Conservation (phyloP, 2,329 filamentous ascomycete species). For the Pseudocercospora eumusae region DNA sequence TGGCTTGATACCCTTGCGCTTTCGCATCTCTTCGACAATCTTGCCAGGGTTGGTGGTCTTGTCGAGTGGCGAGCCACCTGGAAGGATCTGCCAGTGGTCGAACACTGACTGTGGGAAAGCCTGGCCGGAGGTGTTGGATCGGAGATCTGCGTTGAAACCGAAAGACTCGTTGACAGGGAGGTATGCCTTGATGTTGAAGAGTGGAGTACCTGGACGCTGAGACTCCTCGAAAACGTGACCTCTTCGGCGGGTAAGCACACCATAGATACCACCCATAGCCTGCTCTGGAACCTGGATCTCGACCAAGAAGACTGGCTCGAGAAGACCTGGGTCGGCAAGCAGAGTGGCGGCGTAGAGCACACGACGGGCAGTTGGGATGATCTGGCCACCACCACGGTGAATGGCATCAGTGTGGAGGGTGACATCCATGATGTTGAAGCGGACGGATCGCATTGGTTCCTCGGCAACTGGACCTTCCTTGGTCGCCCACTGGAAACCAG, state of each 20-base stretch:
- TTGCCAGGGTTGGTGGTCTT: conserved; percentile 75
- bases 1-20: conserved; percentile 99
- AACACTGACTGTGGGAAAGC: conserved; percentile 99
- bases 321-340: conserved; percentile 84
- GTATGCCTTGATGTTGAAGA: conserved; percentile 99
- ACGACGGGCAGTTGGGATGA: conserved; percentile 97
- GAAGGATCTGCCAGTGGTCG: conserved; percentile 96
- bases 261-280: conserved; percentile 99
- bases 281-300: conserved; percentile 98
- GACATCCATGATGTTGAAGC: conserved; percentile 99
- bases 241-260: conserved; percentile 95
- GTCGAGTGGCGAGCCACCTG: conserved; percentile 91
- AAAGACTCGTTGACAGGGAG: conserved; percentile 96
- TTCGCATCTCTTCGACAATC: conserved; percentile 86
- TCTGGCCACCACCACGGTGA: conserved; percentile 98
- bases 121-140: conserved; percentile 89
- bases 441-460: conserved; percentile 94
- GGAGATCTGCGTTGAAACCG: conserved; percentile 98
- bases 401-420: conserved; percentile 99
- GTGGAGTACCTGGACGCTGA: conserved; percentile 96
- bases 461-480: conserved; percentile 96
- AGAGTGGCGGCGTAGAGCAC: conserved; percentile 92
- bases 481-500: conserved; percentile 99
- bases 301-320: conserved; percentile 97
- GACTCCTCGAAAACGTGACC: conserved; percentile 99